These are phyloP conservation scores for Penicillium riverlandense DNA, from an alignment of 495 filamentous ascomycete genomes.

Conservation along the genomic window DNA sequence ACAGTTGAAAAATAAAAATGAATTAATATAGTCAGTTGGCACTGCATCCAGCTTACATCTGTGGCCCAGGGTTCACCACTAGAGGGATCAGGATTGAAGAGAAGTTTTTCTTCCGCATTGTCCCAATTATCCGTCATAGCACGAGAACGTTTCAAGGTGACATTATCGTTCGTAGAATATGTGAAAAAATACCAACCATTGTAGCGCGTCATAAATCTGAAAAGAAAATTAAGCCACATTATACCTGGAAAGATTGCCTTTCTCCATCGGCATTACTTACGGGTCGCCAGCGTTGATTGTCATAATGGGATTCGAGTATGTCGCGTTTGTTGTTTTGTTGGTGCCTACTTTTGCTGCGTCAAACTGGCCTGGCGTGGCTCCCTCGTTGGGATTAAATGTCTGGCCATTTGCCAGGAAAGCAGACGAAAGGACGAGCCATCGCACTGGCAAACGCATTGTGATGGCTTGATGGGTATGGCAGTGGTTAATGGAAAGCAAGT, in stretches of 20 bases:
- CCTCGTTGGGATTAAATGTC: too few relatives aligned
- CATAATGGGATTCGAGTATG: constrained; percentile 24
- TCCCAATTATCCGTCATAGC: constrained; percentile 14
- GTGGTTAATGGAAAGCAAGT: too few relatives aligned
- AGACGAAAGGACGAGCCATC: too few relatives aligned
- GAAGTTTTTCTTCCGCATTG: constrained; percentile 30
- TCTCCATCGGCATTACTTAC: constrained; percentile 11
- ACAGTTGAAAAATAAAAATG: too few relatives aligned
- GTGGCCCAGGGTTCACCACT: constrained; percentile 21
- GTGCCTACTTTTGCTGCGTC: not conserved
- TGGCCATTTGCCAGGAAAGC: too few relatives aligned
- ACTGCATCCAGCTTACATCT: constrained; percentile 5
- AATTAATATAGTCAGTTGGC: too few relatives aligned
- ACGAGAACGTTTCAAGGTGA: constrained; percentile 23
- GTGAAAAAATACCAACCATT: constrained; percentile 28
- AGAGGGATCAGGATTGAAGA: constrained; percentile 34
- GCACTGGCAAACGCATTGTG: too few relatives aligned
- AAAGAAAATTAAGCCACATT: not conserved
- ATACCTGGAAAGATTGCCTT: constrained; percentile 6
- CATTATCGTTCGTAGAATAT: constrained; percentile 20
- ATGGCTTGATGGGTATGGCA: too few relatives aligned
- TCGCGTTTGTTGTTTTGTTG: constrained; percentile 15
- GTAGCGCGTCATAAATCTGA: constrained; percentile 8
- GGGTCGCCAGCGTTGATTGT: constrained; percentile 17
- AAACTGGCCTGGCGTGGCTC: not conserved